Conservation (phyloP, 305 asterid genomes). For the Nicotiana rustica region DNA sequence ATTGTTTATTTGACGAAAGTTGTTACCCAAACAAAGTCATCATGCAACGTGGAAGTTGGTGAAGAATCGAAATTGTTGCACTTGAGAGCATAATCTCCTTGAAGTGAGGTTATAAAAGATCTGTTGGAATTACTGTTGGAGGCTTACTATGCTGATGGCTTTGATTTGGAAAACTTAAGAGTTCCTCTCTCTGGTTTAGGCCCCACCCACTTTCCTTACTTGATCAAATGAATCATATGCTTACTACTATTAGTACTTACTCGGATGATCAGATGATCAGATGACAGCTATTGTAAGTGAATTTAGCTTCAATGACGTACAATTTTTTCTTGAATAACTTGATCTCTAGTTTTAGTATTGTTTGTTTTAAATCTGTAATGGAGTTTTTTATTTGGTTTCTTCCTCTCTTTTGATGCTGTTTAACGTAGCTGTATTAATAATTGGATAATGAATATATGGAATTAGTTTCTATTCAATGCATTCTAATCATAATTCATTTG, state of each 20-base stretch:
- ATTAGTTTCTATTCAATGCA: background rate
- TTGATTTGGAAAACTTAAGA: background rate
- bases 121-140: background rate
- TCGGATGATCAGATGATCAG: background rate
- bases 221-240: background rate
- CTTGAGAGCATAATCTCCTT: background rate
- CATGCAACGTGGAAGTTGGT: background rate
- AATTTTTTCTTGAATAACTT: background rate
- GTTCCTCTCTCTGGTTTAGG: background rate
- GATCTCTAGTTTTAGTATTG: background rate
- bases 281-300: constrained; percentile 16
- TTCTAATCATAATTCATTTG: constrained; percentile 23
- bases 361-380: background rate
- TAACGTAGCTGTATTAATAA: background rate
- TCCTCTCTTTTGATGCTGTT: constrained; percentile 24
- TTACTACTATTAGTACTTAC: background rate
- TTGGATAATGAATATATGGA: background rate
- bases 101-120: background rate
- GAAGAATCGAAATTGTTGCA: constrained; percentile 6
- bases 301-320: background rate
- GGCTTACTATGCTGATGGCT: background rate
- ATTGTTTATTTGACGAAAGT: background rate
- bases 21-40: background rate
- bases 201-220: background rate
- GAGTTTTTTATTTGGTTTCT: background rate